A percentile compares a stretch with the other conserved stretches of the same genome.
Evolutionary conservation across 805 yeast genomes (phyloP).

Genomic region (Metschnikowia hibisci): DNA sequence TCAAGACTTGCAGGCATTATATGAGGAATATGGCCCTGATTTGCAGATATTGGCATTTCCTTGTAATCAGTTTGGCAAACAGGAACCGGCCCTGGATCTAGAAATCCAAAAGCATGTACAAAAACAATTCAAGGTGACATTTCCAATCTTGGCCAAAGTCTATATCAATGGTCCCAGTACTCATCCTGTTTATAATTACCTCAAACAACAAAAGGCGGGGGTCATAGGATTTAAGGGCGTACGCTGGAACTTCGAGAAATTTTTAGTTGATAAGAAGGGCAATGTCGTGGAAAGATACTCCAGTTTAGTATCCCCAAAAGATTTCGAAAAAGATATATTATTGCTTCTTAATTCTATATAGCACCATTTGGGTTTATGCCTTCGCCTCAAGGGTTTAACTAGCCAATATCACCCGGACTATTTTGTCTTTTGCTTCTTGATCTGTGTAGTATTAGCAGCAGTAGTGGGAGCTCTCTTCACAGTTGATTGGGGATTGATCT

Average conservation of each 20-base stretch:
- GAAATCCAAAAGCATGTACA: slow-evolving; percentile 22
- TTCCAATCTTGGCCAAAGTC: slow-evolving; percentile 37
- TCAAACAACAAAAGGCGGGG: slow-evolving; percentile 27
- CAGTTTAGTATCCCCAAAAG: slow-evolving; percentile 63
- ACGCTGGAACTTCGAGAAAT: slow-evolving; percentile 80
- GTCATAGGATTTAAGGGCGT: slow-evolving; percentile 42
- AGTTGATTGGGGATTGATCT: slow-evolving; percentile 28
- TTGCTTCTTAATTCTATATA: slow-evolving; percentile 13
- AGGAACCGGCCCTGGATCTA: slow-evolving; percentile 65
- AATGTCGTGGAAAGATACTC: slow-evolving; percentile 57
- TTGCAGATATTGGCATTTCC: slow-evolving; percentile 80
- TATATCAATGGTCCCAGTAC: slow-evolving; percentile 35
- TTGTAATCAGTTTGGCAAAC: slow-evolving; percentile 81
- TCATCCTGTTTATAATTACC: slow-evolving; percentile 26
- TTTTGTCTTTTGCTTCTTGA: slow-evolving; percentile 2
- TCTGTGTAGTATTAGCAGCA: not conserved
- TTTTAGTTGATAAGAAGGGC: slow-evolving; percentile 56
- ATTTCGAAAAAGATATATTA: slow-evolving; percentile 39
- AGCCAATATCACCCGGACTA: not conserved
- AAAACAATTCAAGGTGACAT: slow-evolving; percentile 28
- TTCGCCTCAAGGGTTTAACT: not conserved
- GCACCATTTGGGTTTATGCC: not conserved
- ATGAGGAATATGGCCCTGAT: slow-evolving; percentile 56
- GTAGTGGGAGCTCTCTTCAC: not conserved
- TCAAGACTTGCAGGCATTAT: slow-evolving; percentile 62